phyloP scores from a whole-genome alignment of 345 rosid genomes.

The Physaria fendleri region DNA sequence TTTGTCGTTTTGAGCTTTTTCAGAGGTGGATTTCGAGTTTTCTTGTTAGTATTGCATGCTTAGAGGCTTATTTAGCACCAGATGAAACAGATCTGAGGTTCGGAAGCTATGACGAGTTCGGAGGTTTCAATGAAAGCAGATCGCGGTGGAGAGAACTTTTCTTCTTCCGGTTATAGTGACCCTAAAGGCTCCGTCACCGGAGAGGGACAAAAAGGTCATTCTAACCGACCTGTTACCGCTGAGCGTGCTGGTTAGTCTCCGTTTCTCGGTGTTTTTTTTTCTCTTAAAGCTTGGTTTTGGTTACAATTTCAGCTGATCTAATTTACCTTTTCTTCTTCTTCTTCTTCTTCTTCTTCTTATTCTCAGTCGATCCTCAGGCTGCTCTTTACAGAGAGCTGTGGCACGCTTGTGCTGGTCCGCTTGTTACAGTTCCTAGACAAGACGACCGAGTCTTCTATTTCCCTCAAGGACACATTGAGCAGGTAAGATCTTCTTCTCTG shows the following conservation, averaged over 20 bases:
- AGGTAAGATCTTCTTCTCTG: constrained; percentile 37
- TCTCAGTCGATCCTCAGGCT: constrained; percentile 43
- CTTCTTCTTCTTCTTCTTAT: background rate
- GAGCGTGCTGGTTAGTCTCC: constrained; percentile 15
- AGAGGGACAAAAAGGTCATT: constrained; percentile 38
- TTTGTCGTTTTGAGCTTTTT: constrained; percentile 1
- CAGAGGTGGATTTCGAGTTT: constrained; percentile 13
- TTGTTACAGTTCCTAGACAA: constrained; percentile 69
- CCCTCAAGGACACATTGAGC: constrained; percentile 94
- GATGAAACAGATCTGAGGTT: constrained; percentile 62
- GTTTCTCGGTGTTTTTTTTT: background rate
- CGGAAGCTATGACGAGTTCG: constrained; percentile 34
- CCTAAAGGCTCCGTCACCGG: constrained; percentile 20
- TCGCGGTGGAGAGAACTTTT: constrained; percentile 39
- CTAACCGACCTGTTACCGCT: constrained; percentile 4
- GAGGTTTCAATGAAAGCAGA: constrained; percentile 37
- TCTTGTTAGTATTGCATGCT: background rate
- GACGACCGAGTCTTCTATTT: constrained; percentile 76
- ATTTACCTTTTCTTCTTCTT: background rate
- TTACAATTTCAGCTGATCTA: constrained; percentile 8
- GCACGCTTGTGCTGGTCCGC: constrained; percentile 95
- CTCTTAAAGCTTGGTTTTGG: background rate
- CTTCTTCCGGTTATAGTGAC: constrained; percentile 36
- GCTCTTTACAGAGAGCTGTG: constrained; percentile 78
- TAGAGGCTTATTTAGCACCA: background rate